Evolutionary conservation across 2,329 filamentous ascomycete species (phyloP).

Genomic region (Dactylellina leptospora): DNA sequence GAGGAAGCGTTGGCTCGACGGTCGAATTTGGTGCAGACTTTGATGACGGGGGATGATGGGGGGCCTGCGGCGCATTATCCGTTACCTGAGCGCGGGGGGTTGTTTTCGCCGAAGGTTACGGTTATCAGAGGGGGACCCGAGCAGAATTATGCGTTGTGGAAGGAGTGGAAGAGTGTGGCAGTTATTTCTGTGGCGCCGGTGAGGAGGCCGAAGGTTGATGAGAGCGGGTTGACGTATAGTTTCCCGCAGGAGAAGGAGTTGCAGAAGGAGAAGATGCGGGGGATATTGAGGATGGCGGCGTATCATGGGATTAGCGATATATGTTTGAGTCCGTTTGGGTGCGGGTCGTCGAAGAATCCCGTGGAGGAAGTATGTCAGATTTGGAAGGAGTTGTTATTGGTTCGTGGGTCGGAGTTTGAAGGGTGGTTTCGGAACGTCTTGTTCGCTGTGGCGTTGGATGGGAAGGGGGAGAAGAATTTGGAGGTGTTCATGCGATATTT

Average conservation of each 20-base stretch:
- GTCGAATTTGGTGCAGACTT: conserved; percentile 75
- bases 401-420: conserved; percentile 69
- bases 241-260: conserved; percentile 76
- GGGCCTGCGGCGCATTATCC: conserved; percentile 68
- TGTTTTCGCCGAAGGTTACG: conserved; percentile 76
- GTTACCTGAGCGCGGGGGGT: conserved; percentile 73
- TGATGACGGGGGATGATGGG: conserved; percentile 68
- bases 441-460: conserved; percentile 69
- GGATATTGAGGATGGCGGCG: conserved; percentile 74
- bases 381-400: conserved; percentile 71
- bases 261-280: conserved; percentile 76
- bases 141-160: conserved; percentile 69
- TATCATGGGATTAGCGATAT: conserved; percentile 68
- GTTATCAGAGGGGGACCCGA: conserved; percentile 75
- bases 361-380: conserved; percentile 72
- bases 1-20: conserved; percentile 78
- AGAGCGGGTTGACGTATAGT: conserved; percentile 73
- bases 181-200: conserved; percentile 79
- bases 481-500: conserved; percentile 54
- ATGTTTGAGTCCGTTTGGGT: conserved; percentile 69
- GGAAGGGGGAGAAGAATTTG: conserved; percentile 59
- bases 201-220: conserved; percentile 76
- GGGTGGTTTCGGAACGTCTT: conserved; percentile 71
- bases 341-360: conserved; percentile 67
- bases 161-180: conserved; percentile 59